phyloP scores from a whole-genome alignment of 495 filamentous ascomycete genomes.

The Aspergillus conjunctus region DNA sequence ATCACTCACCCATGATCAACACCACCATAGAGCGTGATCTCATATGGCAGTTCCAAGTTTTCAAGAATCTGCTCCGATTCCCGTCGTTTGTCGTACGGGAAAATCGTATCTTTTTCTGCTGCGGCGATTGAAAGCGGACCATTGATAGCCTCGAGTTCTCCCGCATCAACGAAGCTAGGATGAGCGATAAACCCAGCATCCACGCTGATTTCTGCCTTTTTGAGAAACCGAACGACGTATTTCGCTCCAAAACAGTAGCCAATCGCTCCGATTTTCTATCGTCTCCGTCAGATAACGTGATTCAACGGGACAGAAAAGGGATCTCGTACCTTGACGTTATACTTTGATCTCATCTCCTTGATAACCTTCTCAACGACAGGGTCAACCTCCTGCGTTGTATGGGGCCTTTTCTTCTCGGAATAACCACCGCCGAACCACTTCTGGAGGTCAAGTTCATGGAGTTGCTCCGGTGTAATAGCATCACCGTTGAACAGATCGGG shows the following conservation, averaged over 20 bases:
- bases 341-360: conserved; percentile 51
- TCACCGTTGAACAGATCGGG: conserved; percentile 51
- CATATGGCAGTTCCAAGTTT: conserved; percentile 25
- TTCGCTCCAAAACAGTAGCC: conserved; percentile 79
- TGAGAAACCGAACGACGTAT: conserved; percentile 43
- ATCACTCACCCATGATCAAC: conserved; percentile 59
- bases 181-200: conserved; percentile 65
- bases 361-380: conserved; percentile 58
- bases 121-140: conserved; percentile 72
- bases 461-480: conserved; percentile 25
- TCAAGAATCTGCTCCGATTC: conserved; percentile 10
- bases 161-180: conserved; percentile 68
- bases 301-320: background rate
- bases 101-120: conserved; percentile 42
- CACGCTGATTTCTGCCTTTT: conserved; percentile 11
- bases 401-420: conserved; percentile 15
- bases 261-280: conserved; percentile 58
- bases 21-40: conserved; percentile 68
- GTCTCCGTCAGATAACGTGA: background rate
- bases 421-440: conserved; percentile 26
- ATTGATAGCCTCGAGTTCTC: conserved; percentile 65
- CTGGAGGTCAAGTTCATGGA: conserved; percentile 28
- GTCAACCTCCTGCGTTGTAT: conserved; percentile 58
- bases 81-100: conserved; percentile 9
- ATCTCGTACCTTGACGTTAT: conserved; percentile 48